Percentiles rank a stretch among this genome's conserved stretches.
Conservation (phyloP, 2,329 filamentous ascomycete genomes). For the Coniochaeta sp. region DNA sequence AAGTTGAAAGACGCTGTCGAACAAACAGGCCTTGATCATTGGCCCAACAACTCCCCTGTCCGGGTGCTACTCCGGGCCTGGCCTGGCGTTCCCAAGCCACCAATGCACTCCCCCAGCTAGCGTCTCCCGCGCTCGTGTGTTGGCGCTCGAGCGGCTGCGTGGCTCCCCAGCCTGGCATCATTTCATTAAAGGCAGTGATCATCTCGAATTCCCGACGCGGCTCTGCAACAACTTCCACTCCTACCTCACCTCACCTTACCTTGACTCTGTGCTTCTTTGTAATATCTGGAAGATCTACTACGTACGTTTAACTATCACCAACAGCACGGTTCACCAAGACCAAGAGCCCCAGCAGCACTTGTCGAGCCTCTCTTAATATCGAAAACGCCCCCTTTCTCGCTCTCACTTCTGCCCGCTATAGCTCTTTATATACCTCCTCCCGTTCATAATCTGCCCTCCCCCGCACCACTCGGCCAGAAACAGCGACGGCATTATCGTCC, state of each 20-base stretch:
- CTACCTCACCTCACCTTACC: background rate
- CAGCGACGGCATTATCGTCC: conserved; percentile 16
- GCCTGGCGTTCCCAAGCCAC: conserved; percentile 1
- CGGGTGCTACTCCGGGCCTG: background rate
- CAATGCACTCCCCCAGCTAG: background rate
- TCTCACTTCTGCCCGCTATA: too few relatives aligned
- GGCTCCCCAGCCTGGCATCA: background rate
- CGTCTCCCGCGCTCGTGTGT: background rate
- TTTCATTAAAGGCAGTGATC: conserved; percentile 4
- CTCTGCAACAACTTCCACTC: background rate
- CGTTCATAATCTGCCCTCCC: background rate
- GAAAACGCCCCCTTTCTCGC: background rate
- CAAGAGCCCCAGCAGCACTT: too few relatives aligned
- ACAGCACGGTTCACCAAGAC: too few relatives aligned
- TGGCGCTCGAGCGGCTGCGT: background rate
- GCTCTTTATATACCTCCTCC: background rate
- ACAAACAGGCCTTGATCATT: background rate
- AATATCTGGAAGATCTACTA: background rate
- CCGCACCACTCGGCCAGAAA: conserved; percentile 3
- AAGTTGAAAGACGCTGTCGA: background rate
- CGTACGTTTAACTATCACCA: too few relatives aligned
- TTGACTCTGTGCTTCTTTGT: too few relatives aligned
- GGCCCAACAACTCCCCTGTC: background rate
- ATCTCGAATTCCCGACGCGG: conserved; percentile 1
- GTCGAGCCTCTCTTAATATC: background rate